phyloP scores from a whole-genome alignment of 1,284 basidiomycete genomes.

The Rhizoctonia solani region DNA sequence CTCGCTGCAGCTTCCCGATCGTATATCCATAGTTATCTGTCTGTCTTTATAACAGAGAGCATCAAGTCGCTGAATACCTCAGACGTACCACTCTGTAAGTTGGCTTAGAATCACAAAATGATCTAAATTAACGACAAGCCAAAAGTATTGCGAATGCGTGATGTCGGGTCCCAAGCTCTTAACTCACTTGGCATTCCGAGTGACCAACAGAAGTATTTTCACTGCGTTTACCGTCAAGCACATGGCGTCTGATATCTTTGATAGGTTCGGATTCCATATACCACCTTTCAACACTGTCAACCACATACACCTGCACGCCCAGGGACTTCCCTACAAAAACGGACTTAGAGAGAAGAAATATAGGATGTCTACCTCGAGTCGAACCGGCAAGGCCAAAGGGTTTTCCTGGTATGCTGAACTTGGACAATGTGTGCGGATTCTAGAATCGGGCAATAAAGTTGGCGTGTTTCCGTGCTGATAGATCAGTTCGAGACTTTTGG shows the following conservation, averaged over 20 bases:
- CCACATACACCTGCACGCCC: slow-evolving; percentile 53
- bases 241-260: not conserved
- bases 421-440: slow-evolving; percentile 41
- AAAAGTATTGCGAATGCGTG: slow-evolving; percentile 47
- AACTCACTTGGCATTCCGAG: slow-evolving; percentile 38
- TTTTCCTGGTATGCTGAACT: slow-evolving; percentile 53
- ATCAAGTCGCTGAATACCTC: slow-evolving; percentile 45
- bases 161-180: slow-evolving; percentile 43
- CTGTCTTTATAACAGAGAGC: slow-evolving; percentile 41
- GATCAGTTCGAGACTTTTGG: not conserved
- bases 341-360: slow-evolving; percentile 47
- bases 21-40: slow-evolving; percentile 34
- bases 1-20: slow-evolving; percentile 31
- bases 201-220: slow-evolving; percentile 38
- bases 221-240: not conserved
- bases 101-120: not conserved
- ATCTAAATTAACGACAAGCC: slow-evolving; percentile 17
- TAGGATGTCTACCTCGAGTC: slow-evolving; percentile 39
- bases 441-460: slow-evolving; percentile 8
- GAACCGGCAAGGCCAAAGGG: slow-evolving; percentile 44
- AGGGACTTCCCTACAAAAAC: slow-evolving; percentile 47
- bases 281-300: slow-evolving; percentile 52
- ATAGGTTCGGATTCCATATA: slow-evolving; percentile 50
- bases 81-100: slow-evolving; percentile 45
- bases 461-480: slow-evolving; percentile 22